Percentiles rank a stretch among this genome's conserved stretches.
phyloP scores from a whole-genome alignment of 2,329 filamentous ascomycete species.

The Leptographium radiaticola region DNA sequence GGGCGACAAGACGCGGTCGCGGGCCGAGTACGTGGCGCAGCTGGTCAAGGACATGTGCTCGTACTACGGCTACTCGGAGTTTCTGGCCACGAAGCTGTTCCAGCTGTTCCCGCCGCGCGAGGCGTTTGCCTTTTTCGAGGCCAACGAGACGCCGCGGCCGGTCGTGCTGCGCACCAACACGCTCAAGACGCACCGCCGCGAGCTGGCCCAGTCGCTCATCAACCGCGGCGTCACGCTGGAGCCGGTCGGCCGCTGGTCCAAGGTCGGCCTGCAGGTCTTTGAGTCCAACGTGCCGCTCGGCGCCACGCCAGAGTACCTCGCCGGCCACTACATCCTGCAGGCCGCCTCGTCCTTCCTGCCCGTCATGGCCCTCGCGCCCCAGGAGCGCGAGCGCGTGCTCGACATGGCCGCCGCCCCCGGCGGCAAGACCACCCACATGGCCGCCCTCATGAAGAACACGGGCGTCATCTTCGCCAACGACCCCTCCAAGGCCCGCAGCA shows the following conservation, averaged over 20 bases:
- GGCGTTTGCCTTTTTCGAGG: constrained; percentile 96
- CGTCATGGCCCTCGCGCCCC: constrained; percentile 91
- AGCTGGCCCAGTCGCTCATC: constrained; percentile 85
- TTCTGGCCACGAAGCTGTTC: constrained; percentile 91
- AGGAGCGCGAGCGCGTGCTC: constrained; percentile 81
- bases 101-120: constrained; percentile 84
- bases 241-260: constrained; percentile 96
- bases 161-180: constrained; percentile 97
- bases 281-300: constrained; percentile 75
- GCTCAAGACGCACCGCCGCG: constrained; percentile 59
- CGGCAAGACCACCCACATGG: constrained; percentile 91
- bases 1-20: constrained; percentile 64
- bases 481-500: constrained; percentile 81
- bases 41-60: constrained; percentile 84
- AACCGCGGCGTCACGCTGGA: constrained; percentile 93
- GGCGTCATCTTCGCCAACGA: constrained; percentile 95
- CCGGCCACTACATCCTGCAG: constrained; percentile 95
- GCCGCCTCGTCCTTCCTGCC: constrained; percentile 93
- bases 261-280: constrained; percentile 93
- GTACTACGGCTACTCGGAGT: constrained; percentile 94
- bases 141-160: constrained; percentile 84
- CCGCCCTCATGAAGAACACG: constrained; percentile 96
- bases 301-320: constrained; percentile 93
- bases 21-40: constrained; percentile 77
- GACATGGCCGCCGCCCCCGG: constrained; percentile 93